Evolutionary conservation across 345 rosid species (phyloP), one percentile per base, ranked within the genome.

Genomic region (Iberis pinnata): DNA sequence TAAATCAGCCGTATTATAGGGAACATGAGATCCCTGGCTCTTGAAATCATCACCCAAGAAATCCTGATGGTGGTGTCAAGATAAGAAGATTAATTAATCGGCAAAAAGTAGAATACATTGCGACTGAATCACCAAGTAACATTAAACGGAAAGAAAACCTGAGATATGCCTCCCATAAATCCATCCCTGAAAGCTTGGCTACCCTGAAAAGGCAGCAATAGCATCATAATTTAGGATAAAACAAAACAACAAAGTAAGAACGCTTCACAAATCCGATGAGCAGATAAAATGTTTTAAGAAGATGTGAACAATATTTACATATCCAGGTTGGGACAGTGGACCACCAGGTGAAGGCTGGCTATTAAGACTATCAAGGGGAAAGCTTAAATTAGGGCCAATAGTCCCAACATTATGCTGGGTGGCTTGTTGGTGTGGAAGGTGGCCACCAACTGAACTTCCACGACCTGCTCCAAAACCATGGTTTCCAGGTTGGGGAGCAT

Each of bases 11-110:
- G 83, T 80, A 71, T 79, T 83, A 62, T 88, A 88, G 43, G 95
- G 92, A 73, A 68, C 95, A 71, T 84, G 92, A 43, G 99, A 93
- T 60, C 97, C 97, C 74, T 88, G 97, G 65, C 99, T 93, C 76
- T 93, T 93, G 62, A 93, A 76, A 76, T 93, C 97, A 72, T 93
- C 97, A 43, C 86, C 80, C 77, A 88, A 77, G 75, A 88, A 93
- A 54, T 93, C 97, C 99, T 93, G 74, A 42, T 26, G 18, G 15
- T 9, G 61, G 26, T 33, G 42, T 26, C 59, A 61, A 40, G 13
- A 43, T 50, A 52, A 49, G 13, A 33, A 60, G 24, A 32, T 42
- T 43, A 35, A n/a, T 45, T 42, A 57, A 60, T 37, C 4, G 47
- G 49, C 6, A 51, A 27, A 41, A 24, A 6, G 22, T 49, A 43